Evolutionary conservation across 805 yeast genomes (phyloP).

Genomic region (Priceomyces carsonii): DNA sequence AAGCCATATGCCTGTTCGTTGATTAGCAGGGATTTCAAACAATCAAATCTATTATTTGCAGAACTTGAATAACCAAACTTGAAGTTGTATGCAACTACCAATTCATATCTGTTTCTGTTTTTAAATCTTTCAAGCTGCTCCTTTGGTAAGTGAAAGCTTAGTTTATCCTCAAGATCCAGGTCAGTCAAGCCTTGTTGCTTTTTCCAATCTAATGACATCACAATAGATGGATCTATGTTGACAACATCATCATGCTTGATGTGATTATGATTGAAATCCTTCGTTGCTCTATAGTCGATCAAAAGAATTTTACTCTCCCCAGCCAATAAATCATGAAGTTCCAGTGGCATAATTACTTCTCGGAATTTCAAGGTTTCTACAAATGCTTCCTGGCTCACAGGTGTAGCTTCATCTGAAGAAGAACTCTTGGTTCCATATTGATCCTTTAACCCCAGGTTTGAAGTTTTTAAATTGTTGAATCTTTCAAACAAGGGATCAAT

Average conservation of each 20-base stretch:
- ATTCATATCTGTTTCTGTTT: slow-evolving; percentile 54
- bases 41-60: slow-evolving; percentile 29
- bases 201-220: slow-evolving; percentile 15
- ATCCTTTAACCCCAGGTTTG: too few relatives aligned
- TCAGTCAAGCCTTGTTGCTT: slow-evolving; percentile 49
- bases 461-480: slow-evolving; percentile 20
- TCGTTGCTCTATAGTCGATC: slow-evolving; percentile 68
- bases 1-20: slow-evolving; percentile 35
- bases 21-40: slow-evolving; percentile 37
- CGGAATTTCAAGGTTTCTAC: slow-evolving; percentile 11
- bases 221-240: slow-evolving; percentile 67
- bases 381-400: too few relatives aligned
- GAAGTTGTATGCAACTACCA: slow-evolving; percentile 66
- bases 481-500: slow-evolving; percentile 27
- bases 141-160: slow-evolving; percentile 57
- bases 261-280: slow-evolving; percentile 63
- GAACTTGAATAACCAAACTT: slow-evolving; percentile 30
- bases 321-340: slow-evolving; percentile 15
- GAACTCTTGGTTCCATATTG: too few relatives aligned
- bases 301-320: slow-evolving; percentile 42
- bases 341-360: slow-evolving; percentile 20
- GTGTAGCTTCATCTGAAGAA: too few relatives aligned
- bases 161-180: slow-evolving; percentile 62
- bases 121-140: slow-evolving; percentile 56
- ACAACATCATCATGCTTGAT: slow-evolving; percentile 58